Evolutionary conservation across 768 basidiomycete species (phyloP), one percentile per base, ranked within the genome.

Genomic region (Mrakia gelida): DNA sequence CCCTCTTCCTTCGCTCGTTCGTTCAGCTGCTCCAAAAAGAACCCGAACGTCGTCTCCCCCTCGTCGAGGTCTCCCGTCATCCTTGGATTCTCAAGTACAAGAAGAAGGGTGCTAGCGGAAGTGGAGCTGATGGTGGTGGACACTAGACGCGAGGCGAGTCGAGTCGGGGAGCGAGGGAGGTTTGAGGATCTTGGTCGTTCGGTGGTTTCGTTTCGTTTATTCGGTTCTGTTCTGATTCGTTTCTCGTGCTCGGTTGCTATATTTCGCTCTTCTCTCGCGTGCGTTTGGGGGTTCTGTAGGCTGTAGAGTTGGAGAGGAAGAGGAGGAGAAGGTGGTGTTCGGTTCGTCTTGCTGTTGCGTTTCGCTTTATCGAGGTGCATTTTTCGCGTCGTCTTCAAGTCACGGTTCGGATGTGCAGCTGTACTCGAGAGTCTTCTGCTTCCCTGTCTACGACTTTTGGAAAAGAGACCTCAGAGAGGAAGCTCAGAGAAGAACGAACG

Each of bases 1-100:
- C 63, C 63, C 56, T 9, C 62, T 80, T 34, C 10, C 41, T 49
- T 4, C 70, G 56, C 11, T 30, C 54, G 6, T 63, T 21, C 56
- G 18, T 43, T n/a, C 28, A 98, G 96, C 89, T 98, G 23, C 88
- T 98, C 21, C 91, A 79, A 76, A 84, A 93, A 80, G 90, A 92
- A 32, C 92, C 94, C 0, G 88, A 90, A 80, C 88, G 91, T 76
- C 89, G 95, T 8, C 80, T 98, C 23, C 86, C 94, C 0, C 87
- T 97, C 34, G 83, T 85, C 0, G 90, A 94, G 23, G 95, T 94
- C 43, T 86, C 90, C 38, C 86, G 86, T 5, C 95, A 96, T 82
- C 93, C 94, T 15, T 98, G 95, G 94, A 91, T 98, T 78, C 83
- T 84, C 74, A 85, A 85, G 81, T 83, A 84, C 78, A 79, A 76